Conservation (phyloP, 306 rosid genomes). For the Dryas alaskensis region DNA sequence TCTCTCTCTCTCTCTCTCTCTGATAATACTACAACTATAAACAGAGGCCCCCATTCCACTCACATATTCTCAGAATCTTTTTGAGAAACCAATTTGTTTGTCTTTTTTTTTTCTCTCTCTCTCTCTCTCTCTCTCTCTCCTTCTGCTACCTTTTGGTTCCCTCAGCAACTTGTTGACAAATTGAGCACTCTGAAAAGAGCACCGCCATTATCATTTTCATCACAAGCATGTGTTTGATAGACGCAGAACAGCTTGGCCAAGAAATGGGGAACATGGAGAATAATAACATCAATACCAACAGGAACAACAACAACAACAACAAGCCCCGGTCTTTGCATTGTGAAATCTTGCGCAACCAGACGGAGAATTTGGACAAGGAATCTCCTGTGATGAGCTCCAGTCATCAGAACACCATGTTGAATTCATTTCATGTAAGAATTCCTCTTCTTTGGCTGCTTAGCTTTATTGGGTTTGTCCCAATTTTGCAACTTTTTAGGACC, state of each 20-base stretch:
- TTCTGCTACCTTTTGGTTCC: conserved; percentile 35
- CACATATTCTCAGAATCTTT: conserved; percentile 69
- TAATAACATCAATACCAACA: conserved; percentile 24
- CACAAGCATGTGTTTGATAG: conserved; percentile 68
- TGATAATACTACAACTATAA: conserved; percentile 18
- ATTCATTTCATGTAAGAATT: conserved; percentile 62
- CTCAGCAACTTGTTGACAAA: conserved; percentile 34
- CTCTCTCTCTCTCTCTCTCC: conserved; percentile 1
- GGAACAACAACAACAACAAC: conserved; percentile 21
- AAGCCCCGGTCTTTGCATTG: conserved; percentile 65
- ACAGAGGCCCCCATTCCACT: conserved; percentile 25
- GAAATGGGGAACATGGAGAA: conserved; percentile 38
- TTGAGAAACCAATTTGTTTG: neutral
- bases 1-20: conserved; percentile 17
- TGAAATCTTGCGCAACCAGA: conserved; percentile 47
- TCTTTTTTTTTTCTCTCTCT: neutral
- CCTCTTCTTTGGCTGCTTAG: neutral
- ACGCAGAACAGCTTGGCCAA: conserved; percentile 56
- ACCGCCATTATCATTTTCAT: conserved; percentile 13
- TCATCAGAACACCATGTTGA: conserved; percentile 29
- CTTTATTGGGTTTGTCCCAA: conserved; percentile 13
- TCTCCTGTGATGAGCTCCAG: conserved; percentile 40
- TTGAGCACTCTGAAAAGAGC: conserved; percentile 17
- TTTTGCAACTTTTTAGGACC: conserved; percentile 12
- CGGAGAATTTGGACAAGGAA: conserved; percentile 40